A percentile compares a stretch with the other conserved stretches of the same genome.
Conservation (phyloP, 2,329 filamentous ascomycete genomes). For the Ophiostoma populinum region DNA sequence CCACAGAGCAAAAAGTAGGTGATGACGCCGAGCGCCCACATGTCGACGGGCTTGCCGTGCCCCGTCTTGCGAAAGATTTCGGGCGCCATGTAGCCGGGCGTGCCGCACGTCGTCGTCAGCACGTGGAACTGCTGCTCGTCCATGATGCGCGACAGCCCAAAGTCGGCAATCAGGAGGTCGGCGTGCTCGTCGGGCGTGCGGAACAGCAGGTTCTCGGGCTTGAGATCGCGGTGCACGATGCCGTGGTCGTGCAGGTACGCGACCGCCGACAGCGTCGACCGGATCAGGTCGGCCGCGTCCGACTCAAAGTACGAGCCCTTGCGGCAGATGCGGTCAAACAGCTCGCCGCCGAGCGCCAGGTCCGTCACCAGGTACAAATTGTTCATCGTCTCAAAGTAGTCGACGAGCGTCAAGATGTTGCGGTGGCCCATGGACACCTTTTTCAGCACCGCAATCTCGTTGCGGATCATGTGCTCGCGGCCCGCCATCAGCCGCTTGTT, state of each 20-base stretch:
- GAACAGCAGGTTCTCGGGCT: slow-evolving; percentile 94
- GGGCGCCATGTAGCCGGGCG: slow-evolving; percentile 96
- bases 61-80: slow-evolving; percentile 99
- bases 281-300: slow-evolving; percentile 87
- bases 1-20: slow-evolving; percentile 97
- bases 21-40: slow-evolving; percentile 97
- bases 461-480: slow-evolving; percentile 94
- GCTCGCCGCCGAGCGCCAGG: slow-evolving; percentile 83
- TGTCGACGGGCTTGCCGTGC: slow-evolving; percentile 92
- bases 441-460: slow-evolving; percentile 95
- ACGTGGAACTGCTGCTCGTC: slow-evolving; percentile 98
- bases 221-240: slow-evolving; percentile 94
- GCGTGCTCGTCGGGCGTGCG: slow-evolving; percentile 95
- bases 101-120: slow-evolving; percentile 91
- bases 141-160: slow-evolving; percentile 92
- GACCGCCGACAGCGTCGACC: slow-evolving; percentile 88
- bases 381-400: slow-evolving; percentile 99
- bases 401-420: slow-evolving; percentile 92
- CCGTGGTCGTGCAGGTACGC: slow-evolving; percentile 97
- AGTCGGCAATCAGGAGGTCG: slow-evolving; percentile 91
- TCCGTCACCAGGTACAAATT: slow-evolving; percentile 97
- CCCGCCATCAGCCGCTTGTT: slow-evolving; percentile 98
- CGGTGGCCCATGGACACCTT: slow-evolving; percentile 98
- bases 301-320: slow-evolving; percentile 98
- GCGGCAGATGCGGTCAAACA: slow-evolving; percentile 96